Evolutionary conservation across 495 filamentous ascomycete genomes (phyloP).

Genomic region (Astrothelium subdiscretum): DNA sequence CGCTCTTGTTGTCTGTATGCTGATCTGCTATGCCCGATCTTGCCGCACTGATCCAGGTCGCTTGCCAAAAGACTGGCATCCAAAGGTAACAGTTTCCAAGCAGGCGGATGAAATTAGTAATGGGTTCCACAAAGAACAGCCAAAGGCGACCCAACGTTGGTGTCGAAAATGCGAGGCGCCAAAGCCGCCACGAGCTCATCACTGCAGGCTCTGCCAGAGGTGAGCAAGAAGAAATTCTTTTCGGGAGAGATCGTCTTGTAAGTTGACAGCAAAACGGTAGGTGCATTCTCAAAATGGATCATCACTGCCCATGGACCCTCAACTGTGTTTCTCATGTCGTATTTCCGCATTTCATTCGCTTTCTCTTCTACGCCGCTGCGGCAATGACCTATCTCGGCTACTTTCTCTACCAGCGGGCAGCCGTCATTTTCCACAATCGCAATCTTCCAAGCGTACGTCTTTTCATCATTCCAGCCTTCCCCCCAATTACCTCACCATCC

Average conservation of each 20-base stretch:
- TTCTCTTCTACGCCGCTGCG: conserved; percentile 64
- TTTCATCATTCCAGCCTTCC: not conserved
- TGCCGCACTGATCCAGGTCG: conserved; percentile 69
- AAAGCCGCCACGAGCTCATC: conserved; percentile 83
- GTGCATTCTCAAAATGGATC: conserved; percentile 96
- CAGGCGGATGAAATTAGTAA: not conserved
- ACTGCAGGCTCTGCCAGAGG: conserved; percentile 78
- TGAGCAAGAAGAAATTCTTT: conserved; percentile 17
- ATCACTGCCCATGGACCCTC: conserved; percentile 92
- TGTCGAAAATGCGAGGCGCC: conserved; percentile 74
- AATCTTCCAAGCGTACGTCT: conserved; percentile 53
- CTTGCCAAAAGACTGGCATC: conserved; percentile 24
- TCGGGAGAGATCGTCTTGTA: not conserved
- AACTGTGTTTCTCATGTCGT: conserved; percentile 90
- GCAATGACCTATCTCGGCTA: conserved; percentile 54
- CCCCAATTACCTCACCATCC: not conserved
- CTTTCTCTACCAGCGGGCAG: conserved; percentile 45
- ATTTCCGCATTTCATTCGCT: conserved; percentile 82
- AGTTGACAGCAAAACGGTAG: conserved; percentile 27
- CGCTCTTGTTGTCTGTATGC: conserved; percentile 54
- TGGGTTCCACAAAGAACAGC: not conserved
- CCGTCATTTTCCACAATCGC: conserved; percentile 53
- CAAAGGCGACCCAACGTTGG: conserved; percentile 43
- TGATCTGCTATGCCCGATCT: conserved; percentile 67
- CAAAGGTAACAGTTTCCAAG: conserved; percentile 2